phyloP scores from a whole-genome alignment of 164 flowering plant genomes.

The Magnolia officinalis region DNA sequence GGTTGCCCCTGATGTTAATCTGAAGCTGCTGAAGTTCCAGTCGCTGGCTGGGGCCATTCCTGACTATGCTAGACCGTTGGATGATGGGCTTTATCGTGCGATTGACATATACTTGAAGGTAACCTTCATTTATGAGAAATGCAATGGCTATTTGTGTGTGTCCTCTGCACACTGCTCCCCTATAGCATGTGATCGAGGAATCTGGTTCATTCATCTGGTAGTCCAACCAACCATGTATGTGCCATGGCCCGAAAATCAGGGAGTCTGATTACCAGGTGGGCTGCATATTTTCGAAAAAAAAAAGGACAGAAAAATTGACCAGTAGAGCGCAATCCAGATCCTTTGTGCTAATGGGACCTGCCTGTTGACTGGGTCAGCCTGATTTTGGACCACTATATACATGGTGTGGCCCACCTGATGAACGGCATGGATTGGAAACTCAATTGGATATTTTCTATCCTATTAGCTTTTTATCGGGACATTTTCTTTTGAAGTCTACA shows the following conservation, averaged over 20 bases:
- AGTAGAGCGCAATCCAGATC: neutral
- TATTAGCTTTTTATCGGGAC: neutral
- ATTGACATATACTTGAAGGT: conserved; percentile 95
- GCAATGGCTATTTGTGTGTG: neutral
- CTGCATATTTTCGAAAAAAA: neutral
- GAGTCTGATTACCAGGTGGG: neutral
- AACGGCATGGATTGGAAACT: too few relatives aligned
- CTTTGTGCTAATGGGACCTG: neutral
- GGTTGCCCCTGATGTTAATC: conserved; percentile 89
- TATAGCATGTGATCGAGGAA: neutral
- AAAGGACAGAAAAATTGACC: too few relatives aligned
- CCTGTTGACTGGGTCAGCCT: neutral
- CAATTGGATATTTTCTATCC: neutral
- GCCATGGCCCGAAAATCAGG: neutral
- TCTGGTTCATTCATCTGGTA: too few relatives aligned
- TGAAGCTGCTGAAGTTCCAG: conserved; percentile 84
- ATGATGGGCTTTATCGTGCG: conserved; percentile 94
- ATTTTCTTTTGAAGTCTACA: neutral
- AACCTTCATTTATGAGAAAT: conserved; percentile 2
- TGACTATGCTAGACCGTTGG: conserved; percentile 90
- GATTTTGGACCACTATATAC: too few relatives aligned
- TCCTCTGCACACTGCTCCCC: neutral
- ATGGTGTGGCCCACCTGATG: too few relatives aligned
- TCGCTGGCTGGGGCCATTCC: conserved; percentile 83
- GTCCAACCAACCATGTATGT: neutral